Evolutionary conservation across 2,329 filamentous ascomycete genomes (phyloP).

Genomic region (Metarhizium guizhouense): DNA sequence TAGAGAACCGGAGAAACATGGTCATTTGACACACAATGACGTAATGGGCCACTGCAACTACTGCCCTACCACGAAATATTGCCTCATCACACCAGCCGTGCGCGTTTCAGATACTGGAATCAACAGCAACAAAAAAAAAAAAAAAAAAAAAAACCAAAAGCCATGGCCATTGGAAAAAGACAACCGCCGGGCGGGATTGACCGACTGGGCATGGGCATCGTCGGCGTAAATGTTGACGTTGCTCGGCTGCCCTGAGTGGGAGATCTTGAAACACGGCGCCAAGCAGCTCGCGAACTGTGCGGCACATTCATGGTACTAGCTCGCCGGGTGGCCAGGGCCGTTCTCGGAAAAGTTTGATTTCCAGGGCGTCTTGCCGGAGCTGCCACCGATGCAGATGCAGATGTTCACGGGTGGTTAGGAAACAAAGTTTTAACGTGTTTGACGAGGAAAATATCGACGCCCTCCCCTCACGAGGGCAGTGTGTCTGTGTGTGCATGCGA

Average conservation of each 20-base stretch:
- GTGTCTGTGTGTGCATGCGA: neutral
- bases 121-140: neutral
- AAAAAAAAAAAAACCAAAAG: neutral
- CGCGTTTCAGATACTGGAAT: neutral
- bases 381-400: neutral
- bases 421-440: neutral
- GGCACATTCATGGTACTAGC: neutral
- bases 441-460: neutral
- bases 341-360: neutral
- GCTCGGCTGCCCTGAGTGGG: no score
- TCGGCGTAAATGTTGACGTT: no score
- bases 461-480: no score
- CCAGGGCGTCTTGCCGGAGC: neutral
- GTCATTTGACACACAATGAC: neutral
- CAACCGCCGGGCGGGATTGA: neutral
- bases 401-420: neutral
- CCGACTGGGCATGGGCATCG: no score
- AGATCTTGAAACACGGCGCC: slow-evolving; percentile 1
- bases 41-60: neutral
- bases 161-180: neutral
- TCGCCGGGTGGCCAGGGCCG: neutral
- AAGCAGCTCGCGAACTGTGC: neutral
- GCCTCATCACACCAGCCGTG: neutral
- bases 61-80: neutral
- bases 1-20: neutral